Evolutionary conservation across 2,329 filamentous ascomycete species (phyloP).

Genomic region (Coniochaeta sp.): DNA sequence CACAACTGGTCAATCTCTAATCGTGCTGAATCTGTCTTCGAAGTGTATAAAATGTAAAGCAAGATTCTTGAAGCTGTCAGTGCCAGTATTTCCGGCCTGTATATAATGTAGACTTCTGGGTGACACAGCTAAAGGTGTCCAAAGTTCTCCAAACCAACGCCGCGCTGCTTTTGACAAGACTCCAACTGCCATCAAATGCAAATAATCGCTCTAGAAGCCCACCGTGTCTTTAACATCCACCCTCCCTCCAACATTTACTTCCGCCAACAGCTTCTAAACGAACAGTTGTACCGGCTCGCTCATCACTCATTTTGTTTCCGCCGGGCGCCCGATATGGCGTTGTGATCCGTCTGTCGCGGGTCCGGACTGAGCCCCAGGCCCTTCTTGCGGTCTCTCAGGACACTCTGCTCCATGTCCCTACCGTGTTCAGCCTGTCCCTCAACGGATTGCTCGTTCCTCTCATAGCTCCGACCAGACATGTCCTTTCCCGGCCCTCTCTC

Average conservation of each 20-base stretch:
- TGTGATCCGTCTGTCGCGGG: not conserved
- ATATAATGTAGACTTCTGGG: not conserved
- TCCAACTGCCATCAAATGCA: not conserved
- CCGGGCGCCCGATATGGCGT: not conserved
- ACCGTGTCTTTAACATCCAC: not conserved
- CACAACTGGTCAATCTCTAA: too few relatives aligned
- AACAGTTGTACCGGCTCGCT: not conserved
- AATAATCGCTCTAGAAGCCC: not conserved
- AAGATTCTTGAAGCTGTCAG: too few relatives aligned
- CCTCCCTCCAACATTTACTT: not conserved
- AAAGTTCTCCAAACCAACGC: not conserved
- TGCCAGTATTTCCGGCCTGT: too few relatives aligned
- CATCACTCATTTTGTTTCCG: not conserved
- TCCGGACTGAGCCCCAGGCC: not conserved
- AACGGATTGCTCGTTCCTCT: not conserved
- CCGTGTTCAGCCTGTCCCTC: not conserved
- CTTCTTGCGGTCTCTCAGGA: constrained; percentile 6
- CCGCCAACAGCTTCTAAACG: not conserved
- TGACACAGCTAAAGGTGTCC: not conserved
- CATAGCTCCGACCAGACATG: not conserved
- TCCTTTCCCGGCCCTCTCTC: constrained; percentile 2
- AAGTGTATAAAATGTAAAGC: too few relatives aligned
- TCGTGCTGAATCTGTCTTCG: too few relatives aligned
- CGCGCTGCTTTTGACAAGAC: not conserved
- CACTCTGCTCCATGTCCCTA: not conserved